These are phyloP conservation scores for Fusarium cicatricum DNA, from an alignment of 2,329 filamentous ascomycete species.

Conservation along the genomic window DNA sequence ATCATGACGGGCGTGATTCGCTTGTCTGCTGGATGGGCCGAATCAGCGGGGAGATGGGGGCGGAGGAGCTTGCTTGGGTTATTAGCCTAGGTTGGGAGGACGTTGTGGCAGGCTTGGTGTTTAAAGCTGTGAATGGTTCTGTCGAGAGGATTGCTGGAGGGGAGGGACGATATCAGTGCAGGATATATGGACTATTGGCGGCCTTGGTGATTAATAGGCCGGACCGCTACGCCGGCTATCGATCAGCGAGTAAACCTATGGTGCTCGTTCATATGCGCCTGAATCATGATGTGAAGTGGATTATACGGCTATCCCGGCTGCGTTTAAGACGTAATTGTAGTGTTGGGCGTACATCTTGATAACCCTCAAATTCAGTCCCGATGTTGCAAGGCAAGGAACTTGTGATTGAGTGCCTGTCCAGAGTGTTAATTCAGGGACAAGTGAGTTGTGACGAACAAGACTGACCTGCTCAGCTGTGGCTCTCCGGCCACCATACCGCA, in stretches of 20 bases:
- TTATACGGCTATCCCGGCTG: no score
- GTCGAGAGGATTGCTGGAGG: no score
- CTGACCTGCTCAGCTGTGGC: conserved; percentile 65
- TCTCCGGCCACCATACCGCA: conserved; percentile 77
- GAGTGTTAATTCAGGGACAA: conserved; percentile 2
- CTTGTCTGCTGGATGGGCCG: conserved; percentile 3
- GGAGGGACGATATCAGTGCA: no score
- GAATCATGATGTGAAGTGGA: no score
- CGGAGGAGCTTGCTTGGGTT: not conserved
- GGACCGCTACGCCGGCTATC: not conserved
- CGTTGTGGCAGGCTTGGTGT: no score
- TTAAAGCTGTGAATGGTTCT: no score
- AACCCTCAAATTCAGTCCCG: not conserved
- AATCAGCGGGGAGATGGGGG: not conserved
- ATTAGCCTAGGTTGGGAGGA: no score
- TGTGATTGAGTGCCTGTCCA: conserved; percentile 37
- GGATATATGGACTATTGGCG: not conserved
- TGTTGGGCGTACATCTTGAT: not conserved
- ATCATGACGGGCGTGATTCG: conserved; percentile 1
- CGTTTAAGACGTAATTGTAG: not conserved
- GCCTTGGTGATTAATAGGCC: not conserved
- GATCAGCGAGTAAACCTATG: not conserved
- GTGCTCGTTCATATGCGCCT: no score
- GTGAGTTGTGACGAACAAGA: not conserved
- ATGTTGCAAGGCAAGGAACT: conserved; percentile 7